Conservation (phyloP, 495 filamentous ascomycete species). For the Alectoria sarmentosa region DNA sequence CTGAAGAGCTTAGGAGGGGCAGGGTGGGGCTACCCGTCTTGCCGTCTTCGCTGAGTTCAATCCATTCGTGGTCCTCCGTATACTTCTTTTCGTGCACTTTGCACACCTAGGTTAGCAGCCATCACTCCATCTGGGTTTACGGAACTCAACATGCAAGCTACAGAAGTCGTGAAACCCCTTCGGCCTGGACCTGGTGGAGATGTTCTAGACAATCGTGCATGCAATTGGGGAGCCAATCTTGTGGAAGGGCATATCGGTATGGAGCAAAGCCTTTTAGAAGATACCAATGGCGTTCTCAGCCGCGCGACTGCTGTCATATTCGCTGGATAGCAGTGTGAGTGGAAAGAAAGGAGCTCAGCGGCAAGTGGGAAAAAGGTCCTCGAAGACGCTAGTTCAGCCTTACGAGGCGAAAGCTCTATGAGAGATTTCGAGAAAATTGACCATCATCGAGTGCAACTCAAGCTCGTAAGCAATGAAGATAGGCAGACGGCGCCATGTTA, state of each 20-base stretch:
- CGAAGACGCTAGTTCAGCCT: conserved; percentile 9
- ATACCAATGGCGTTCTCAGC: conserved; percentile 10
- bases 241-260: background rate
- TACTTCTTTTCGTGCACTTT: conserved; percentile 67
- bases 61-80: conserved; percentile 98
- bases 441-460: background rate
- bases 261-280: background rate
- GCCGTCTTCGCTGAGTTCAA: conserved; percentile 71
- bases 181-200: background rate
- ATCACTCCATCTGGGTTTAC: background rate
- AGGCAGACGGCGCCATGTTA: conserved; percentile 56
- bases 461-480: conserved; percentile 11
- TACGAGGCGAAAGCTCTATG: background rate
- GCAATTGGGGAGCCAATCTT: conserved; percentile 12
- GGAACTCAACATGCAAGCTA: conserved; percentile 13
- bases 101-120: conserved; percentile 10
- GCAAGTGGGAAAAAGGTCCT: background rate
- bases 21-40: conserved; percentile 43
- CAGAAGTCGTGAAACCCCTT: conserved; percentile 20
- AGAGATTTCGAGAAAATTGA: background rate
- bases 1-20: background rate
- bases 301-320: conserved; percentile 21
- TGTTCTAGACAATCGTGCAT: background rate
- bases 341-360: background rate
- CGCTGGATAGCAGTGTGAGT: background rate